Conservation (phyloP, 1,284 basidiomycete species). For the Mycosarcoma mackinlayi region DNA sequence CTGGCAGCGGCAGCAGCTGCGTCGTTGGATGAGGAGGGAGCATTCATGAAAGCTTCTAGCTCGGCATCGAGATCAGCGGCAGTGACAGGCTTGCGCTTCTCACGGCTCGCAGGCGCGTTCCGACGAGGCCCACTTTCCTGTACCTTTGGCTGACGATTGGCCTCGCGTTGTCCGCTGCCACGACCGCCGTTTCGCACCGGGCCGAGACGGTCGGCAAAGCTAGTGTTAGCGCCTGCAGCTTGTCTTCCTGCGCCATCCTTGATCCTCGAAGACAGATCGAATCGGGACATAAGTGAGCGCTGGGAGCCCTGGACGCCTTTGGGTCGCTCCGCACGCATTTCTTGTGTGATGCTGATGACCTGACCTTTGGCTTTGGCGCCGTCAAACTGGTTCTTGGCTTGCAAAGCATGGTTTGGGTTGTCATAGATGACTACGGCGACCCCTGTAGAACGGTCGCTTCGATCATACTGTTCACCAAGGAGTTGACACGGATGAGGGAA, state of each 20-base stretch:
- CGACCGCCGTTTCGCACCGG: conserved; percentile 22
- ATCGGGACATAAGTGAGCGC: conserved; percentile 39
- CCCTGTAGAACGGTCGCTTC: conserved; percentile 90
- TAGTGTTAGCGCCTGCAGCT: background rate
- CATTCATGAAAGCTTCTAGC: conserved; percentile 85
- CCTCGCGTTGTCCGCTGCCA: conserved; percentile 10
- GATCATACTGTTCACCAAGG: conserved; percentile 79
- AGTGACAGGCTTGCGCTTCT: conserved; percentile 72
- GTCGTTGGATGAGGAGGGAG: conserved; percentile 12
- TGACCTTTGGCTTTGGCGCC: conserved; percentile 85
- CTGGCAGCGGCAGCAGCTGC: background rate
- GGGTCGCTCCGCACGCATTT: conserved; percentile 42
- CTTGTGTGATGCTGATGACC: conserved; percentile 56
- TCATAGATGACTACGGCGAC: conserved; percentile 85
- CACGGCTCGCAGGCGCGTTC: conserved; percentile 22
- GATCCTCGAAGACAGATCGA: conserved; percentile 45
- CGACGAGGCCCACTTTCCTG: conserved; percentile 3
- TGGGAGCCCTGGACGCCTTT: conserved; percentile 6
- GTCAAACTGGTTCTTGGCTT: conserved; percentile 86
- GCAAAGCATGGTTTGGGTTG: conserved; percentile 79
- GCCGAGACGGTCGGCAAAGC: conserved; percentile 40
- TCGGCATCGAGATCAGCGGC: conserved; percentile 88
- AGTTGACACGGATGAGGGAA: background rate
- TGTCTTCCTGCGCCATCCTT: conserved; percentile 15
- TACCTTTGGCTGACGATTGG: conserved; percentile 35